Percentiles rank a stretch among this genome's conserved stretches.
Conservation (phyloP, 1,284 basidiomycete genomes). For the Ustilago tritici region DNA sequence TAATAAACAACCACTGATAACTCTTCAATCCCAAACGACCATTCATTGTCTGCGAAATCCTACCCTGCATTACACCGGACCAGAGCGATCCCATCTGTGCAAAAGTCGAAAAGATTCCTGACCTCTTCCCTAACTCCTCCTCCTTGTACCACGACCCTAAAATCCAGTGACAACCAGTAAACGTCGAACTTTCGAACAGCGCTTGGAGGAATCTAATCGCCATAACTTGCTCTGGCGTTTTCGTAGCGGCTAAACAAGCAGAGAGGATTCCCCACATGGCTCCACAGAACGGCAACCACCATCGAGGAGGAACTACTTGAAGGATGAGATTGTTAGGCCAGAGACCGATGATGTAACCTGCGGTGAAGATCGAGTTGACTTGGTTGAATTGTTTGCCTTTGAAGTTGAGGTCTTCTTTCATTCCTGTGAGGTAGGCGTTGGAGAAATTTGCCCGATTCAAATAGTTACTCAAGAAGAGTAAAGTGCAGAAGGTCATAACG, state of each 20-base stretch:
- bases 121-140: conserved; percentile 78
- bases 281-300: conserved; percentile 55
- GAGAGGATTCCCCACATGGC: conserved; percentile 60
- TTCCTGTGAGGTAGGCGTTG: conserved; percentile 78
- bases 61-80: conserved; percentile 79
- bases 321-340: conserved; percentile 66
- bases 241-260: conserved; percentile 40
- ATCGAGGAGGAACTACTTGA: conserved; percentile 59
- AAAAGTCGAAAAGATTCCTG: conserved; percentile 79
- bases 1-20: conserved; percentile 81
- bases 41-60: conserved; percentile 76
- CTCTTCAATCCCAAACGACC: conserved; percentile 76
- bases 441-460: conserved; percentile 55
- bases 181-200: conserved; percentile 76
- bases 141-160: conserved; percentile 82
- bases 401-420: conserved; percentile 82
- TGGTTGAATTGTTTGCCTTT: conserved; percentile 78
- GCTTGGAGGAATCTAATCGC: conserved; percentile 81
- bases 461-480: conserved; percentile 52
- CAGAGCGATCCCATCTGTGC: conserved; percentile 75
- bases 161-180: conserved; percentile 74
- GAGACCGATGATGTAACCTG: conserved; percentile 64
- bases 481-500: conserved; percentile 53
- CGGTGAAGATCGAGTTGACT: conserved; percentile 71
- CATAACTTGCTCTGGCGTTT: conserved; percentile 73